phyloP scores from a whole-genome alignment of 2,329 filamentous ascomycete genomes.

The Stagonosporopsis tanaceti region DNA sequence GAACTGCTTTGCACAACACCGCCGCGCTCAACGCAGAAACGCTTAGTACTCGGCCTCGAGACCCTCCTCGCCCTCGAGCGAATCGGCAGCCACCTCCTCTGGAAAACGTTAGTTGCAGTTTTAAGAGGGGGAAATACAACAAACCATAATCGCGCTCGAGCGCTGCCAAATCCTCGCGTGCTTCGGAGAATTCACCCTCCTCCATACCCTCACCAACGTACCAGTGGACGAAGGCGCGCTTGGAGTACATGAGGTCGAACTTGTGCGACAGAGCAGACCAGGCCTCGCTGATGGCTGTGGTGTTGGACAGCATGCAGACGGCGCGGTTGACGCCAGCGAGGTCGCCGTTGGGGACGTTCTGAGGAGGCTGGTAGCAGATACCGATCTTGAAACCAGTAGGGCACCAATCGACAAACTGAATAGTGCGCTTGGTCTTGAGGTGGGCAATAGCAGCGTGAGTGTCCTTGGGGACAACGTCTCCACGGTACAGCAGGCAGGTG shows the following conservation, averaged over 20 bases:
- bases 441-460: constrained; percentile 90
- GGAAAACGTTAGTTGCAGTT: background rate
- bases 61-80: constrained; percentile 84
- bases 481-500: constrained; percentile 96
- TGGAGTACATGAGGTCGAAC: constrained; percentile 99
- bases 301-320: constrained; percentile 99
- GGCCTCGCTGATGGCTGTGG: constrained; percentile 96
- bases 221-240: constrained; percentile 99
- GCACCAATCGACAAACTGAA: constrained; percentile 99
- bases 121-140: background rate
- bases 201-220: constrained; percentile 99
- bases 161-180: constrained; percentile 96
- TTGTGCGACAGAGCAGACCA: constrained; percentile 97
- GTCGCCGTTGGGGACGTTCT: constrained; percentile 95
- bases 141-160: constrained; percentile 89
- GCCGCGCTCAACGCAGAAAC: constrained; percentile 27
- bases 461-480: constrained; percentile 97
- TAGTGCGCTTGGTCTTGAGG: constrained; percentile 98
- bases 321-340: constrained; percentile 97
- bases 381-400: constrained; percentile 99
- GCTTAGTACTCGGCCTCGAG: constrained; percentile 89
- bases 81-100: constrained; percentile 92
- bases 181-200: constrained; percentile 99
- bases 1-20: constrained; percentile 31
- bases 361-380: constrained; percentile 99